phyloP scores from a whole-genome alignment of 139 green algal genomes.

The Coccomyxa sp. region DNA sequence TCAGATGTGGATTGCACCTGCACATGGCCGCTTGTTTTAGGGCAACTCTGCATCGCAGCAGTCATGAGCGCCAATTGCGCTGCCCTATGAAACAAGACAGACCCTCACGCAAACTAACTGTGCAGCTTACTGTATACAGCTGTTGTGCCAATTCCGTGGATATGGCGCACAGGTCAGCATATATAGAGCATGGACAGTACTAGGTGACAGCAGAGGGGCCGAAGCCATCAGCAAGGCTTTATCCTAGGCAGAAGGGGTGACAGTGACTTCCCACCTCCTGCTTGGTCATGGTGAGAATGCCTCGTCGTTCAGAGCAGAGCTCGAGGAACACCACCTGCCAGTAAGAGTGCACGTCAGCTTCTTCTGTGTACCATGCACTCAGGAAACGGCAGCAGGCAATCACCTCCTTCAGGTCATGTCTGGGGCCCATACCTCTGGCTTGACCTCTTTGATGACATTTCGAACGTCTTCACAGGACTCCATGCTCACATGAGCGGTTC shows the following conservation, averaged over 20 bases:
- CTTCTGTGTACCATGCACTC: no score
- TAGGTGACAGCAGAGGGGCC: no score
- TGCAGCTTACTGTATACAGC: no score
- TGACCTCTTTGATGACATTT: slow-evolving; percentile 12
- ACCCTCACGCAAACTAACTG: no score
- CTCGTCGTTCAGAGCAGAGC: slow-evolving; percentile 17
- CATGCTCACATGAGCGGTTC: slow-evolving; percentile 22
- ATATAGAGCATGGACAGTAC: no score
- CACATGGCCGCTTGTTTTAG: neutral
- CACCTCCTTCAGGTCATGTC: no score
- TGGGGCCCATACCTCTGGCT: slow-evolving; percentile 16
- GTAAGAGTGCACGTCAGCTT: neutral
- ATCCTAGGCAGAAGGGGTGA: neutral
- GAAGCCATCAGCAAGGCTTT: neutral
- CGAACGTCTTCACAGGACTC: slow-evolving; percentile 15
- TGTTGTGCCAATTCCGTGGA: no score
- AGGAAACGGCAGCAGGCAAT: neutral
- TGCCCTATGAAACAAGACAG: no score
- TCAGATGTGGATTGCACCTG: neutral
- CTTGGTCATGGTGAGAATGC: slow-evolving; percentile 6
- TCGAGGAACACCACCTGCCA: slow-evolving; percentile 22
- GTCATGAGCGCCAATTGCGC: no score
- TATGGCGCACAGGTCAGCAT: no score
- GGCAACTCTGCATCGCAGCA: no score
- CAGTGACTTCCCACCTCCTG: slow-evolving; percentile 2